Evolutionary conservation across 495 filamentous ascomycete genomes (phyloP).

Genomic region (Neurospora sp.): DNA sequence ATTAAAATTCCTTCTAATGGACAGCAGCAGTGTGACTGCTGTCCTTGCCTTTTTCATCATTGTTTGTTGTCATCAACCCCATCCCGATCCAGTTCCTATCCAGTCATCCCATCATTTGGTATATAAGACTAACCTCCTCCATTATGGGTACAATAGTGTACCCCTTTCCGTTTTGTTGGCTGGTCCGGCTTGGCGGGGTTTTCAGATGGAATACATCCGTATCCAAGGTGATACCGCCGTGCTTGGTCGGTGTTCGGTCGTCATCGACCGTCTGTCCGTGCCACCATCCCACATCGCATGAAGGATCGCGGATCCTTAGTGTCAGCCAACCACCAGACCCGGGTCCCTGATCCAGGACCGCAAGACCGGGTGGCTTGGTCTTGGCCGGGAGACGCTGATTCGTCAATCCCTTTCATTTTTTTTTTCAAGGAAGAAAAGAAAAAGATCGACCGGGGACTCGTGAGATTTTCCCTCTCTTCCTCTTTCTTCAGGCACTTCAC

Average conservation of each 20-base stretch:
- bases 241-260: not conserved
- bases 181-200: not conserved
- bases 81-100: not conserved
- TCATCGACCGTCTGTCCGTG: not conserved
- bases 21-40: no score
- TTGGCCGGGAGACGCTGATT: not conserved
- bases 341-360: not conserved
- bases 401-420: not conserved
- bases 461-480: not conserved
- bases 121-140: not conserved
- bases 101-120: not conserved
- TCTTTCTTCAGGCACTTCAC: not conserved
- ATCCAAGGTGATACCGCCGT: not conserved
- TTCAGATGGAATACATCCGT: not conserved
- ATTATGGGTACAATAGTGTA: not conserved
- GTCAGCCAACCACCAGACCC: not conserved
- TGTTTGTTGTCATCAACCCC: not conserved
- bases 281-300: not conserved
- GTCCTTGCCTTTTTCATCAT: not conserved
- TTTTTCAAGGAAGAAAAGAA: not conserved
- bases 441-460: not conserved
- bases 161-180: not conserved
- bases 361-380: not conserved
- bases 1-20: no score
- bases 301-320: not conserved